phyloP scores from a whole-genome alignment of 805 yeast genomes.

The Saturnispora galanensis region DNA sequence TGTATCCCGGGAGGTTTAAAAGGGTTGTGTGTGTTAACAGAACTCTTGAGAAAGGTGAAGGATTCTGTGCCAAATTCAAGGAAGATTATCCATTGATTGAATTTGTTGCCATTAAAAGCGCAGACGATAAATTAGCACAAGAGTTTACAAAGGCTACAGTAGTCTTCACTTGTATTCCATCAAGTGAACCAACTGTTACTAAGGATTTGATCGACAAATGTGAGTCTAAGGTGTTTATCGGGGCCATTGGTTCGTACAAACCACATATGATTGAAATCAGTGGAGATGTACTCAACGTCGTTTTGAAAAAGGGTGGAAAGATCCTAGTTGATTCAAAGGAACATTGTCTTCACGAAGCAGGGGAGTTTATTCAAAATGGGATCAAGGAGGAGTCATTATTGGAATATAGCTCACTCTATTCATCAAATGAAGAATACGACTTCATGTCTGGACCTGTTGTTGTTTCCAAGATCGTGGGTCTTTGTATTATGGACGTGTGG shows the following conservation, averaged over 20 bases:
- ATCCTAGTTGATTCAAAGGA: constrained; percentile 52
- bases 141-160: constrained; percentile 33
- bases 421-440: constrained; percentile 6
- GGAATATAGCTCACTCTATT: constrained; percentile 35
- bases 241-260: constrained; percentile 57
- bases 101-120: constrained; percentile 13
- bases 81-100: constrained; percentile 25
- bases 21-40: constrained; percentile 40
- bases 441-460: constrained; percentile 25
- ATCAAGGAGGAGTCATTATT: constrained; percentile 32
- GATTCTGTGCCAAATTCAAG: constrained; percentile 23
- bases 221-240: constrained; percentile 31
- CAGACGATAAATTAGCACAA: constrained; percentile 15
- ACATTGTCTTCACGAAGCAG: constrained; percentile 52
- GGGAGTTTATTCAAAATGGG: constrained; percentile 45
- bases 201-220: constrained; percentile 23
- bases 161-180: constrained; percentile 53
- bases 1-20: constrained; percentile 30
- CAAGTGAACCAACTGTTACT: constrained; percentile 38
- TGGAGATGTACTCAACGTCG: constrained; percentile 29
- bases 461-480: constrained; percentile 49
- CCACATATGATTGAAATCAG: constrained; percentile 61
- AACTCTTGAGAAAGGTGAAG: constrained; percentile 30
- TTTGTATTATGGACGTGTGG: constrained; percentile 54
- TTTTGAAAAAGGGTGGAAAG: constrained; percentile 29